These are phyloP conservation scores for Lasiodiplodia citricola DNA, from an alignment of 2,329 filamentous ascomycete genomes.

Conservation along the genomic window DNA sequence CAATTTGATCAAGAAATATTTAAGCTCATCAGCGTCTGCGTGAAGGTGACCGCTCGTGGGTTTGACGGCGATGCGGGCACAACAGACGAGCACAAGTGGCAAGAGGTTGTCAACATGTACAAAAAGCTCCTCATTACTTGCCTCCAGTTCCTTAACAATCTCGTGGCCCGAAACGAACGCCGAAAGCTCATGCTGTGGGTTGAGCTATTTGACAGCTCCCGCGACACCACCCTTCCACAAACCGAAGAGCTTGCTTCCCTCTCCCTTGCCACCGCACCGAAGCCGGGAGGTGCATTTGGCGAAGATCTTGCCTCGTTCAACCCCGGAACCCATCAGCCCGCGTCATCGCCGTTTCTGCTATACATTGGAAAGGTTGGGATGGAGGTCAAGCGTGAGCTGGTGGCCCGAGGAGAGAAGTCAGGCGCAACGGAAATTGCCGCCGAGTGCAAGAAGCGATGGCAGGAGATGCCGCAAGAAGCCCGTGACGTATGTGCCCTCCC, in stretches of 20 bases:
- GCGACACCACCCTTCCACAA: slow-evolving; percentile 43
- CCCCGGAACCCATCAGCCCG: slow-evolving; percentile 37
- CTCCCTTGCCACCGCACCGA: background rate
- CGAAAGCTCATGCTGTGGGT: slow-evolving; percentile 70
- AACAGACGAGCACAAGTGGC: slow-evolving; percentile 68
- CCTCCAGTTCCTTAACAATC: slow-evolving; percentile 70
- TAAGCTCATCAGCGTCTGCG: slow-evolving; percentile 66
- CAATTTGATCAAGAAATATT: slow-evolving; percentile 67
- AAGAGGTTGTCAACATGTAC: slow-evolving; percentile 68
- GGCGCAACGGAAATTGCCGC: slow-evolving; percentile 48
- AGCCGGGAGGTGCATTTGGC: slow-evolving; percentile 26
- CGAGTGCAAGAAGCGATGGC: slow-evolving; percentile 48
- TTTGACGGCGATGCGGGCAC: slow-evolving; percentile 68
- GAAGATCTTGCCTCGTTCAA: background rate
- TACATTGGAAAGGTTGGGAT: slow-evolving; percentile 47
- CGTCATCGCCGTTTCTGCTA: slow-evolving; percentile 47
- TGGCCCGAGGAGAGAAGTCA: slow-evolving; percentile 43
- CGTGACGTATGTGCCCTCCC: slow-evolving; percentile 31
- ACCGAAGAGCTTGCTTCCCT: slow-evolving; percentile 31
- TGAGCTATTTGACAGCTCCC: slow-evolving; percentile 65
- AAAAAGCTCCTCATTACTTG: slow-evolving; percentile 70
- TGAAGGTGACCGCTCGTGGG: slow-evolving; percentile 67
- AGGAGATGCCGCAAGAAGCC: slow-evolving; percentile 45
- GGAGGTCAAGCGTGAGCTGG: slow-evolving; percentile 45
- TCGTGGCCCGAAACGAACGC: slow-evolving; percentile 69